Base-by-base conservation (phyloP, 768 basidiomycete species). In the Russula sp. region DNA sequence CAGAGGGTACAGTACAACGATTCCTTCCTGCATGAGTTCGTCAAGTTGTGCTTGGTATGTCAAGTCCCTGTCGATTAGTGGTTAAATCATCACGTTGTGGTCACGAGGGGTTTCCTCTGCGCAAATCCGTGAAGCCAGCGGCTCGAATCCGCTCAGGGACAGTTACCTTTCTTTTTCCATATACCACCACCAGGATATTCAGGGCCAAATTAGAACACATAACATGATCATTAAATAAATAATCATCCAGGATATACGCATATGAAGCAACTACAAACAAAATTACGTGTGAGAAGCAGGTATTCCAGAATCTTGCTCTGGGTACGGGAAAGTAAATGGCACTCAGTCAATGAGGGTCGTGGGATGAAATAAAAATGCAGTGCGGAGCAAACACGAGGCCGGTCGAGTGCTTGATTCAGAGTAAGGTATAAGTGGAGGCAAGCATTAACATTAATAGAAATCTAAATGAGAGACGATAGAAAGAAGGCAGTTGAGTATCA, bases 11-110 rank as follows among this genome's bases (percentile, higher is more conserved):
- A 27, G 27, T 22, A 11, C 3, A 8, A 8, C 4, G 9, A 18
- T 20, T 1, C 18, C 32, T 31, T 39, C 20, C 34, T 59, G 39
- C 16, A 60, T 45, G 35, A 40, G 11, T 22, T 6, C 3, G 34
- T 49, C 22, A 34, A 32, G 16, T 40, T 42, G 16, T 6, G 1
- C 13, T 0, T 2, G 0, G 6, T 14, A 6, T 6, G 1, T 1
- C 2, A 64, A 63, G 64, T 65, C 64, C 64, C 61, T 57, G 61
- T 65, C 64, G 64, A 65, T 65, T 65, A 65, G 64, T 65, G 64
- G 64, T 65, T 63, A 65, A 65, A 65, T 65, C 64, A 65, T 65
- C 64, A 65, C 64, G 61, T 65, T 65, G 64, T 65, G 64, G 64
- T 32, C 47, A 20, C 10, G 47, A 48, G 47, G 47, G 27, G 4